These are phyloP conservation scores for Spergularia marina DNA, from an alignment of 148 eudicot genomes.

Conservation along the genomic window DNA sequence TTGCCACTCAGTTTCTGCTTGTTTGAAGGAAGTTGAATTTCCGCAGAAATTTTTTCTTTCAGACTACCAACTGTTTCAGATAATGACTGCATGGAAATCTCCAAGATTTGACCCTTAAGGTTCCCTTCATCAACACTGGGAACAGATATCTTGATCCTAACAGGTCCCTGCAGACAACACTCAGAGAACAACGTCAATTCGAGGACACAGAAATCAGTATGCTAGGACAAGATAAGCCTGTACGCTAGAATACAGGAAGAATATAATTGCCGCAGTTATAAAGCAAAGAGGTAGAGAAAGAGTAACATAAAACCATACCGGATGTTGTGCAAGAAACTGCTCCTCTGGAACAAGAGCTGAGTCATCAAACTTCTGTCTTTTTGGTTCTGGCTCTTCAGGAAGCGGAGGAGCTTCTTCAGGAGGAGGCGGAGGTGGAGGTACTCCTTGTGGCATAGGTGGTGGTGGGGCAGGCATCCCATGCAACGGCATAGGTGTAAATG, in stretches of 20 bases:
- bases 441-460: slow-evolving; percentile 68
- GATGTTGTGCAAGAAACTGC: slow-evolving; percentile 74
- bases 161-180: slow-evolving; percentile 57
- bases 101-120: slow-evolving; percentile 72
- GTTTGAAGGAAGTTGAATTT: slow-evolving; percentile 81
- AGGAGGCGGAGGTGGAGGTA: slow-evolving; percentile 83
- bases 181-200: slow-evolving; percentile 4
- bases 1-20: slow-evolving; percentile 84
- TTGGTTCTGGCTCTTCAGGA: slow-evolving; percentile 85
- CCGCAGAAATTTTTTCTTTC: slow-evolving; percentile 81
- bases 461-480: slow-evolving; percentile 67
- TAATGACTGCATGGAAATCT: slow-evolving; percentile 56
- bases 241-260: background rate
- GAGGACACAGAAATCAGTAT: background rate
- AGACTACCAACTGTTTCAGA: slow-evolving; percentile 68
- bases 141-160: slow-evolving; percentile 53
- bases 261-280: background rate
- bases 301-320: slow-evolving; percentile 35
- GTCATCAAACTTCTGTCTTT: slow-evolving; percentile 78
- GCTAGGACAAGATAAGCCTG: background rate
- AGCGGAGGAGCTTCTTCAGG: slow-evolving; percentile 85
- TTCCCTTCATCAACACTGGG: slow-evolving; percentile 82
- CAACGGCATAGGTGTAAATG: slow-evolving; percentile 36
- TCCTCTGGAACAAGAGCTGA: slow-evolving; percentile 70
- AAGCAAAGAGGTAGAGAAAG: background rate